Evolutionary conservation across 1,139 yeast species (phyloP), one percentile per base, ranked within the genome.

Genomic region (Scheffersomyces insectosa): DNA sequence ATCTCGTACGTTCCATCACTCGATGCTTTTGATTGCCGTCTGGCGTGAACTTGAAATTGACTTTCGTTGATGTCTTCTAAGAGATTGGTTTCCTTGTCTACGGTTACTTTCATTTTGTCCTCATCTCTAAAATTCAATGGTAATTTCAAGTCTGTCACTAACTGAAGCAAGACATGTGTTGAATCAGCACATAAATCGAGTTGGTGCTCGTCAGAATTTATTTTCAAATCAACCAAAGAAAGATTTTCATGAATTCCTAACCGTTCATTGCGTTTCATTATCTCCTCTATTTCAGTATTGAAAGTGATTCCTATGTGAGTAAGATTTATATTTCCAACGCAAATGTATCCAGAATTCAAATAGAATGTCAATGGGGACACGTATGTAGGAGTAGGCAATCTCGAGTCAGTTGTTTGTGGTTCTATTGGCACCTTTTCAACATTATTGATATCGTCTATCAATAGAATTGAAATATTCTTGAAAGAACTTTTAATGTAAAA

Each of bases 181-280:
- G 97, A 88, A 61, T 91, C 98, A 0, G 97, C 93, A 66, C 97
- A 90, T 2, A 89, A 55, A 33, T 84, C 83, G 1, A 85, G 41
- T 23, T 70, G 73, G 15, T 79, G 57, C 11, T 72, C 68, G 42
- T 82, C 87, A 11, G 80, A 57, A 38, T 73, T 72, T 11, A 83
- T 57, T 40, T 72, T 75, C 28, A 82, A 43, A 40, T 77, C 79
- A 4, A 78, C 41, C 7, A 63, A 42, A 0, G 78, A 55, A 37
- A 61, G 42, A 42, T 51, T 47, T 12, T 59, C 55, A 27, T 52
- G 50, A 13, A 63, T 53, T 4, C 60, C 60, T 15, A 61, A 44
- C 16, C 47, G 47, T 29, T 48, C 52, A 44, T 62, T 59, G 39
- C 64, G 44, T 33, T 48, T 41, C 20, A 51, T 46, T 14, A 57